Base-by-base conservation (phyloP, 2,329 filamentous ascomycete species). In the Apiospora pterosperma region DNA sequence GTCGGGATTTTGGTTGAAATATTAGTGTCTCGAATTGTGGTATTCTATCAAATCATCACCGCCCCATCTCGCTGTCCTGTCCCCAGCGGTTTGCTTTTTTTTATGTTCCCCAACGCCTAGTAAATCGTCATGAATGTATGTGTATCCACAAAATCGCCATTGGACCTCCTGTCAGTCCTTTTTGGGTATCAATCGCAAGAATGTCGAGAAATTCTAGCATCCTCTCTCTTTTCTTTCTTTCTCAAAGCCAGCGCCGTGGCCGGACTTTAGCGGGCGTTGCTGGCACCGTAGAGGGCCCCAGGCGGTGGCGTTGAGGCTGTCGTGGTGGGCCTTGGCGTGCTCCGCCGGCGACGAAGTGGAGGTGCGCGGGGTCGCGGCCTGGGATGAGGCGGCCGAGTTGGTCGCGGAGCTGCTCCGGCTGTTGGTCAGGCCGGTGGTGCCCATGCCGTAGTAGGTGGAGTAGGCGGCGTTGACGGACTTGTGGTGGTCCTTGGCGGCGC, bases 401-500 rank as follows among this genome's bases (percentile, higher is more conserved):
- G 61, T 6, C 16, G 38, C 28, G n/a, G 55, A 42, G 38, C 38
- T 34, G 38, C 10, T 34, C 38, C 10, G 36, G 28, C 60, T 41
- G 38, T 16, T 21, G 25, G 16, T 62, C 8, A 28, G 12, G 36
- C 36, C 59, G 59, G 59, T 8, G 36, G 59, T 61, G 59, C 59
- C 59, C 59, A 41, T 34, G 62, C 59, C 59, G 64, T 66, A 66
- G 62, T 61, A 63, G 36, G 36, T 36, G 41, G 58, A 36, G 59
- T 64, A 64, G 11, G 64, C 64, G 14, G 64, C 42, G 61, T 62
- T 66, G 48, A 64, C 62, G 19, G 64, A 66, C 31, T 63, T 42
- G 62, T 66, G 64, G 64, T 66, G 64, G 59, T 64, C 64, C 59
- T 62, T 63, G 16, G 64, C 64, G 62, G 63, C 62, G 36, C 59